Conservation (phyloP, 192 early-diverging fungal genomes). For the Entomortierella parvispora region DNA sequence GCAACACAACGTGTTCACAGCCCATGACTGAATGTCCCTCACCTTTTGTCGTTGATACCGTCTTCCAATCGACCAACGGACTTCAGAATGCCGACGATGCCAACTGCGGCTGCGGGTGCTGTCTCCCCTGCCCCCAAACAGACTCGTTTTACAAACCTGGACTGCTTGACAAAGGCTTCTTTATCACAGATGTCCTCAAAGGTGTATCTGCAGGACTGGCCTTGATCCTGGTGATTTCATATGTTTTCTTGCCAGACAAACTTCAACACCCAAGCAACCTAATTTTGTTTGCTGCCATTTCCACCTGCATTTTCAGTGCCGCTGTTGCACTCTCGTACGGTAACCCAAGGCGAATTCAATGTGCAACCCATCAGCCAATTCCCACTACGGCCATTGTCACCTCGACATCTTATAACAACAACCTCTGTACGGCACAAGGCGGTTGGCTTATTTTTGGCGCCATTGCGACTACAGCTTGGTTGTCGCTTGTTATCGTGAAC, state of each 20-base stretch:
- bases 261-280: slow-evolving; percentile 57
- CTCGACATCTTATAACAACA: slow-evolving; percentile 46
- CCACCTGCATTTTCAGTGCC: slow-evolving; percentile 38
- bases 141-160: slow-evolving; percentile 53
- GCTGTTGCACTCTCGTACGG: slow-evolving; percentile 45
- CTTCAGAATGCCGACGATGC: slow-evolving; percentile 24
- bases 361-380: slow-evolving; percentile 4
- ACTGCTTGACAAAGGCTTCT: slow-evolving; percentile 44
- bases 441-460: slow-evolving; percentile 54
- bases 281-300: slow-evolving; percentile 47
- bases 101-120: slow-evolving; percentile 51
- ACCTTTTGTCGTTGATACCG: slow-evolving; percentile 49
- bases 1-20: slow-evolving; percentile 22
- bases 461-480: slow-evolving; percentile 47
- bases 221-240: slow-evolving; percentile 52
- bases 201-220: slow-evolving; percentile 40
- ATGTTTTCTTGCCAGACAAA: slow-evolving; percentile 54
- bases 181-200: slow-evolving; percentile 55
- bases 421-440: slow-evolving; percentile 48
- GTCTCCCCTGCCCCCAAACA: slow-evolving; percentile 57
- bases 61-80: slow-evolving; percentile 20
- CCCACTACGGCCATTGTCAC: slow-evolving; percentile 5
- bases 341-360: slow-evolving; percentile 51
- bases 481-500: slow-evolving; percentile 38
- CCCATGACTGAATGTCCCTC: slow-evolving; percentile 24